Evolutionary conservation across 179 eudicot species (phyloP).

Genomic region (Spergularia azorica): DNA sequence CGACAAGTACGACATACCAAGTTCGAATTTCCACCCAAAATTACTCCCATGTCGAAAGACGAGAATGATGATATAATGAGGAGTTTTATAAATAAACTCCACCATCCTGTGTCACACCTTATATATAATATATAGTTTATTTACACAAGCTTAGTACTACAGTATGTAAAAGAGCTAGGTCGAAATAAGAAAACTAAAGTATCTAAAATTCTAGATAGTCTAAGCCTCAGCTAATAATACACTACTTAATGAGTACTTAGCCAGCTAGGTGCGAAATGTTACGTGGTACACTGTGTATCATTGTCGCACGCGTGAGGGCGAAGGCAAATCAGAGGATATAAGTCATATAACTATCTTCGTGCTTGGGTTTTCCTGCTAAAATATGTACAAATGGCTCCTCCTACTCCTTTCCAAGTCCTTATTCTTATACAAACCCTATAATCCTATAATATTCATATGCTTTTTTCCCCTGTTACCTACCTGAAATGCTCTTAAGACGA

Average conservation of each 20-base stretch:
- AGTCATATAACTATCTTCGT: too few species aligned
- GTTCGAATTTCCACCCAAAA: too few species aligned
- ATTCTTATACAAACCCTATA: conserved; percentile 9
- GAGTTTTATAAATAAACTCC: conserved; percentile 5
- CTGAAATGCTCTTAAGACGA: conserved; percentile 22
- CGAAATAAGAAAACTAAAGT: background rate
- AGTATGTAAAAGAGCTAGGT: background rate
- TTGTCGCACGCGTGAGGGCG: too few species aligned
- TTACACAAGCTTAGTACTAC: background rate
- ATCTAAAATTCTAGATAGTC: conserved; percentile 1
- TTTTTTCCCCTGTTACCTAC: background rate
- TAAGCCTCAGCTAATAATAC: background rate
- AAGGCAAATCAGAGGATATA: too few species aligned
- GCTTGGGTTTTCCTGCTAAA: too few species aligned
- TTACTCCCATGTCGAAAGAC: background rate
- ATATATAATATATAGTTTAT: background rate
- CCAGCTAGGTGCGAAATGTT: background rate
- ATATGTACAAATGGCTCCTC: conserved; percentile 16
- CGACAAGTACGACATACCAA: too few species aligned
- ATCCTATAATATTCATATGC: too few species aligned
- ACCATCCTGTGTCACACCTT: background rate
- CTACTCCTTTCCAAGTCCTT: background rate
- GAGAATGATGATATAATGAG: background rate
- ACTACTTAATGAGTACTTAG: background rate
- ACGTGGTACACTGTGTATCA: too few species aligned